A percentile compares a stretch with the other conserved stretches of the same genome.
These are phyloP conservation scores for Pseudogymnoascus sp. DNA, from an alignment of 2,329 filamentous ascomycete species.

Conservation along the genomic window DNA sequence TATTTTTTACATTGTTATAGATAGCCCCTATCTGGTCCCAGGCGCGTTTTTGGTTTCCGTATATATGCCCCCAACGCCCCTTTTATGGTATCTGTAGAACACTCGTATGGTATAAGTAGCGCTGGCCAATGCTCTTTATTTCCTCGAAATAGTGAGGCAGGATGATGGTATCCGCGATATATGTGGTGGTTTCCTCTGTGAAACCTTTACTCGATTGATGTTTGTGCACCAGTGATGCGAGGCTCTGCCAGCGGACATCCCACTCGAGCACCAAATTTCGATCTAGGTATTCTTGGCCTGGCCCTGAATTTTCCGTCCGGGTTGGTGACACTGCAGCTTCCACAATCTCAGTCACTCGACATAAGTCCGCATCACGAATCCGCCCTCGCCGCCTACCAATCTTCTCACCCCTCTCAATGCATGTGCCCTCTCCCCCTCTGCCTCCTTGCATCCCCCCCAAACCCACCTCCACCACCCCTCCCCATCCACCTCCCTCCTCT, in stretches of 20 bases:
- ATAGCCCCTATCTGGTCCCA: neutral
- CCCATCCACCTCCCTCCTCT: constrained; percentile 22
- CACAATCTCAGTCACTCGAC: neutral
- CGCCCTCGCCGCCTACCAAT: neutral
- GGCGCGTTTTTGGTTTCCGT: neutral
- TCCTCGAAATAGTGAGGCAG: neutral
- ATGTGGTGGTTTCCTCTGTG: neutral
- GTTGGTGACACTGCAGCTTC: neutral
- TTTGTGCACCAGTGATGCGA: neutral
- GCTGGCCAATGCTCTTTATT: neutral
- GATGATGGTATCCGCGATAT: neutral
- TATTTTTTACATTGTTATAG: neutral
- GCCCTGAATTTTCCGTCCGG: neutral
- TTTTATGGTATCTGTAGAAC: neutral
- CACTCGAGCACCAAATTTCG: neutral
- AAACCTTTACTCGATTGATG: neutral
- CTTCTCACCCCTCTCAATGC: neutral
- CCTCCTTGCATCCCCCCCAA: constrained; percentile 19
- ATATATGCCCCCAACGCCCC: neutral
- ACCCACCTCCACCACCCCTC: constrained; percentile 18
- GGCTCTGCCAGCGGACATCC: neutral
- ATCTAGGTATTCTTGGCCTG: neutral
- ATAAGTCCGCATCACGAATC: neutral
- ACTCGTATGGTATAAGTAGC: neutral
- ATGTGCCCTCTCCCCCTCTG: constrained; percentile 21